Evolutionary conservation across 176 grass and related monocot genomes (phyloP).

Genomic region (Canna indica): DNA sequence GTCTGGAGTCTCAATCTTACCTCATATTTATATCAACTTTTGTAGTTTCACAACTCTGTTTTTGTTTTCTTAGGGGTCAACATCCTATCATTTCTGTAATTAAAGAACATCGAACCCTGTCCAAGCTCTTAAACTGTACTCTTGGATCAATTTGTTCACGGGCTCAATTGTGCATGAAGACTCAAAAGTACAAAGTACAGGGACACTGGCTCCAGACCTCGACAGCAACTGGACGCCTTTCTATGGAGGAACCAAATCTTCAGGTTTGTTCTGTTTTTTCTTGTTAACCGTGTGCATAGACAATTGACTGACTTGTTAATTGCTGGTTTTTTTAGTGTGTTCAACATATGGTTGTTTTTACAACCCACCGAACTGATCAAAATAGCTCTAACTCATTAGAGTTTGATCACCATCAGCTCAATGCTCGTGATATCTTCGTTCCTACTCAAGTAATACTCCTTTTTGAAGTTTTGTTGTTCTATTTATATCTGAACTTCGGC

Average conservation of each 20-base stretch:
- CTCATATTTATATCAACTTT: neutral
- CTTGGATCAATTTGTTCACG: conserved; percentile 78
- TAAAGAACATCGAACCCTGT: conserved; percentile 84
- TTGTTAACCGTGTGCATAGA: neutral
- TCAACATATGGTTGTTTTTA: conserved; percentile 71
- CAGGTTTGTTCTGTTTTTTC: conserved; percentile 44
- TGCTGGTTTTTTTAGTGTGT: conserved; percentile 62
- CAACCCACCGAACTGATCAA: conserved; percentile 34
- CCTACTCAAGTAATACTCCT: conserved; percentile 58
- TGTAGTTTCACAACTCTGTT: neutral
- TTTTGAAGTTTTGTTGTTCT: conserved; percentile 11
- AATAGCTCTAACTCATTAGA: conserved; percentile 25
- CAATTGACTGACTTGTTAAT: neutral
- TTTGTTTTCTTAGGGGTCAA: conserved; percentile 35
- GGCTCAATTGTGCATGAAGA: conserved; percentile 50
- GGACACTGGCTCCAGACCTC: conserved; percentile 97
- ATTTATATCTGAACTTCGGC: neutral
- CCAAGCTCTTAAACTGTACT: conserved; percentile 78
- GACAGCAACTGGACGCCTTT: conserved; percentile 84
- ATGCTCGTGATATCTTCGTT: conserved; percentile 77
- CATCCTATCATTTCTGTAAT: conserved; percentile 80
- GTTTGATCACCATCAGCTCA: conserved; percentile 57
- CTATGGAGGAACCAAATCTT: conserved; percentile 98
- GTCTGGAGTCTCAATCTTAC: neutral
- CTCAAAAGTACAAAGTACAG: conserved; percentile 83